These are phyloP conservation scores for Orbilia blumenaviensis DNA, from an alignment of 2,329 filamentous ascomycete species.

Conservation along the genomic window DNA sequence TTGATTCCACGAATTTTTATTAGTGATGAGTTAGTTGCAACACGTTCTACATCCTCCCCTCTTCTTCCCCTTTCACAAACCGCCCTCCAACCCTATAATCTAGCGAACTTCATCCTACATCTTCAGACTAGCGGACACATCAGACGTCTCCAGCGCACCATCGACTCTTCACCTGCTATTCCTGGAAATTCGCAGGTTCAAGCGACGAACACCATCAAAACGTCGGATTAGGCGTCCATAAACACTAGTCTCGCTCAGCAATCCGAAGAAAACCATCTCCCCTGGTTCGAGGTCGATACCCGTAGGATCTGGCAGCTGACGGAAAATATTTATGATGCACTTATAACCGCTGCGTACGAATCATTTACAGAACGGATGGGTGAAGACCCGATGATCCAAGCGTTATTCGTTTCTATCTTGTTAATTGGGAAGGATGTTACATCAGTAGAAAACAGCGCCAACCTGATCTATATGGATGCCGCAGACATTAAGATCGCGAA, in stretches of 20 bases:
- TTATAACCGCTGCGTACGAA: neutral
- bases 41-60: too few relatives aligned
- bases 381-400: conserved; percentile 10
- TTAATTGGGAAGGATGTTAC: neutral
- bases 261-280: conserved; percentile 61
- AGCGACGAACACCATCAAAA: conserved; percentile 66
- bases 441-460: neutral
- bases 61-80: neutral
- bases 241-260: conserved; percentile 65
- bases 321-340: conserved; percentile 61
- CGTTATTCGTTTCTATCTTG: neutral
- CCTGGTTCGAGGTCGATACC: conserved; percentile 60
- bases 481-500: neutral
- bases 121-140: neutral
- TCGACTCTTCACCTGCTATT: conserved; percentile 32
- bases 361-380: conserved; percentile 3
- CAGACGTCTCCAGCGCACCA: conserved; percentile 17
- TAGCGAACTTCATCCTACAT: conserved; percentile 22
- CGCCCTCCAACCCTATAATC: neutral
- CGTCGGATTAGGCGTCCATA: conserved; percentile 67
- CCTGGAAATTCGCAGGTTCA: conserved; percentile 66
- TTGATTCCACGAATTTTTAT: too few relatives aligned
- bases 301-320: conserved; percentile 64
- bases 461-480: conserved; percentile 10
- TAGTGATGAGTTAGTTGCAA: too few relatives aligned